phyloP scores from a whole-genome alignment of 345 rosid genomes.

The Syzygium grande region DNA sequence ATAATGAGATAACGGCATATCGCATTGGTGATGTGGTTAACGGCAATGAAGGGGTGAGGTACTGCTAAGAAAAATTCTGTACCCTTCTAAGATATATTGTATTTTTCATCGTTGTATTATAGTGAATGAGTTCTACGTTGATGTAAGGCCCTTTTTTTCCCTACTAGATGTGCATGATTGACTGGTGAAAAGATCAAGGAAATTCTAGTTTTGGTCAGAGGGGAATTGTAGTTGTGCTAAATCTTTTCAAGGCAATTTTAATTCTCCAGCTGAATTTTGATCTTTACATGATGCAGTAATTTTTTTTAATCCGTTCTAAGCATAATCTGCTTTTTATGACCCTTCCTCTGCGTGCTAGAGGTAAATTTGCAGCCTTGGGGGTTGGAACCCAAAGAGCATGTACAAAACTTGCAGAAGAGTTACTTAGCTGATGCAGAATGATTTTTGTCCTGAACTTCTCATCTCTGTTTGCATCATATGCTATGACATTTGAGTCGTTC shows the following conservation, averaged over 20 bases:
- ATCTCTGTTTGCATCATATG: neutral
- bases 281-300: neutral
- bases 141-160: neutral
- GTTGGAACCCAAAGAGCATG: neutral
- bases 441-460: neutral
- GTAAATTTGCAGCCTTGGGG: neutral
- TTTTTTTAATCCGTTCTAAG: no score
- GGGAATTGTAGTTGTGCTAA: neutral
- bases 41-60: slow-evolving; percentile 69
- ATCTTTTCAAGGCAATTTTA: neutral
- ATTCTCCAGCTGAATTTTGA: neutral
- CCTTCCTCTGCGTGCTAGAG: neutral
- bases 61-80: slow-evolving; percentile 9
- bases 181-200: neutral
- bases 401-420: neutral
- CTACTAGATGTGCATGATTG: neutral
- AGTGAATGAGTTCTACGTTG: neutral
- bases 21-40: slow-evolving; percentile 64
- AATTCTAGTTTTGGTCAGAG: neutral
- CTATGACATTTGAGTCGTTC: neutral
- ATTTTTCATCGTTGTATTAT: neutral
- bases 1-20: slow-evolving; percentile 35
- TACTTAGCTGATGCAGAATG: neutral
- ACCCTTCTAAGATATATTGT: neutral
- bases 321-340: neutral